phyloP scores from a whole-genome alignment of 768 basidiomycete species.

The Strobilomyces dryophilus region DNA sequence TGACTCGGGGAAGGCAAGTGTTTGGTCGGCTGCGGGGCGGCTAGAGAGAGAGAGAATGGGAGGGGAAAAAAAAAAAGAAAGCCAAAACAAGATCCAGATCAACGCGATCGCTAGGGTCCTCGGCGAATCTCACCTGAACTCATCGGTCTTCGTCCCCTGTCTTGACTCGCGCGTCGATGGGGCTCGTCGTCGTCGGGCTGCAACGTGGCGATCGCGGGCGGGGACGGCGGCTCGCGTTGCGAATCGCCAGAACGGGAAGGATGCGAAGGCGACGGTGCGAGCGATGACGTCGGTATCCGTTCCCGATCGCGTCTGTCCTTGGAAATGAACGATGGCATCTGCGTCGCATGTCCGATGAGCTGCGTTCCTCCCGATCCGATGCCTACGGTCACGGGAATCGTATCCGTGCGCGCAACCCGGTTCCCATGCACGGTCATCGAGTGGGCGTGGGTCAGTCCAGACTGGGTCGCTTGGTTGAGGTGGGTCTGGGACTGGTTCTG shows the following conservation, averaged over 20 bases:
- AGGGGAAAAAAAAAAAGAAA: too few species aligned
- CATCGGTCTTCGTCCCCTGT: conserved; percentile 27
- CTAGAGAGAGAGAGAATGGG: conserved; percentile 2
- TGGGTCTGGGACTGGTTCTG: conserved; percentile 24
- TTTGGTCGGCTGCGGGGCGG: conserved; percentile 15
- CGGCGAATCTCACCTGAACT: conserved; percentile 22
- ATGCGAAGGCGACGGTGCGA: conserved; percentile 17
- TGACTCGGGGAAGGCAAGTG: conserved; percentile 26
- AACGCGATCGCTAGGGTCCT: conserved; percentile 5
- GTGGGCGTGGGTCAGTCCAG: conserved; percentile 16
- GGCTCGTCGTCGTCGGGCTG: conserved; percentile 25
- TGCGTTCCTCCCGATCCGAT: conserved; percentile 26
- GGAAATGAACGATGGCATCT: conserved; percentile 22
- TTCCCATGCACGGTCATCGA: conserved; percentile 18
- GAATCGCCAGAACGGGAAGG: conserved; percentile 11
- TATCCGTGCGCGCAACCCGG: conserved; percentile 28
- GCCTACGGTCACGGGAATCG: conserved; percentile 28
- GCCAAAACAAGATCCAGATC: neutral
- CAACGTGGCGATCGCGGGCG: conserved; percentile 31
- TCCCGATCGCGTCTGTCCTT: conserved; percentile 28
- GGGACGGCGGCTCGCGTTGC: conserved; percentile 30
- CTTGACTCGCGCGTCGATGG: conserved; percentile 17
- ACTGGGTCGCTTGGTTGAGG: conserved; percentile 3
- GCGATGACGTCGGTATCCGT: conserved; percentile 22
- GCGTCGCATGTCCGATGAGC: conserved; percentile 20